Conservation (phyloP, 768 basidiomycete species). For the Amanita rimosa region DNA sequence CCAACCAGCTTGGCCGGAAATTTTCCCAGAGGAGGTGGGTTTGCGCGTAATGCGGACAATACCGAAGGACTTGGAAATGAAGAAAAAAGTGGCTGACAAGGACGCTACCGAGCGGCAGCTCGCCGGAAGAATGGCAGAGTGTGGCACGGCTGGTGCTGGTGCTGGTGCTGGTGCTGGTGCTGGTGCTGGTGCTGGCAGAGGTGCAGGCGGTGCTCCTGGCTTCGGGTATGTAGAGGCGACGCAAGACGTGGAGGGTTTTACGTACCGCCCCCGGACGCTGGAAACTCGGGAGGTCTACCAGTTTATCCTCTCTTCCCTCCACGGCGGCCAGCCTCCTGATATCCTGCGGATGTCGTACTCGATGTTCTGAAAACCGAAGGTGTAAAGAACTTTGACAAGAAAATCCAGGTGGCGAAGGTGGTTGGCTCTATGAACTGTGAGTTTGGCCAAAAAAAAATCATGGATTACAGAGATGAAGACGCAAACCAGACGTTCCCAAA, state of each 20-base stretch:
- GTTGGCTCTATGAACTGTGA: conserved; percentile 53
- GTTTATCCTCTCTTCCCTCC: conserved; percentile 75
- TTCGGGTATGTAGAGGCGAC: conserved; percentile 87
- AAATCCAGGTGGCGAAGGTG: conserved; percentile 81
- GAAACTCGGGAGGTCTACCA: conserved; percentile 95
- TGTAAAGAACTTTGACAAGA: conserved; percentile 95
- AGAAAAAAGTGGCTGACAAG: conserved; percentile 67
- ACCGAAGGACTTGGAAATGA: conserved; percentile 86
- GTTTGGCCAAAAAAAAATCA: conserved; percentile 88
- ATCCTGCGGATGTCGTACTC: conserved; percentile 87
- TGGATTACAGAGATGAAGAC: conserved; percentile 88
- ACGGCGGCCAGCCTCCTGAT: conserved; percentile 95
- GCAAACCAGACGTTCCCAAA: conserved; percentile 57
- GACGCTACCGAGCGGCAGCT: conserved; percentile 46
- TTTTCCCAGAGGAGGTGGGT: conserved; percentile 88
- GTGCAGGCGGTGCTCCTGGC: conserved; percentile 16
- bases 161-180: conserved; percentile 13
- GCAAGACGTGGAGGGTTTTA: conserved; percentile 84
- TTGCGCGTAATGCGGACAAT: conserved; percentile 74
- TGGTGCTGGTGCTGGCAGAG: conserved; percentile 14
- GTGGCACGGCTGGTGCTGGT: conserved; percentile 16
- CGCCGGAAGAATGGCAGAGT: conserved; percentile 49
- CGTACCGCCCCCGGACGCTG: conserved; percentile 85
- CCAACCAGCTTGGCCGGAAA: conserved; percentile 89
- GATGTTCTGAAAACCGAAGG: conserved; percentile 82